phyloP scores from a whole-genome alignment of 306 rosid species.

The Medicago ruthenica region DNA sequence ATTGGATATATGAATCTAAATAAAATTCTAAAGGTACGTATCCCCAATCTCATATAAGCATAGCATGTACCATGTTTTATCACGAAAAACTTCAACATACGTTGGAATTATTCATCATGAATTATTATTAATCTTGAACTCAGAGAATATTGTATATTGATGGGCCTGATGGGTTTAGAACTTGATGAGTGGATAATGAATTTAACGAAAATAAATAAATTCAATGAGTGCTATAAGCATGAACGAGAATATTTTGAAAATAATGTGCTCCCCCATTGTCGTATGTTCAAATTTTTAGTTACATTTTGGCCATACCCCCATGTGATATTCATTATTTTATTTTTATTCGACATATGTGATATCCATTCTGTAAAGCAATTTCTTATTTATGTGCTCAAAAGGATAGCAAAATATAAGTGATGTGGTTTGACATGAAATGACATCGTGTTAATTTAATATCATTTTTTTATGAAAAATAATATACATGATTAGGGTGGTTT shows the following conservation, averaged over 20 bases:
- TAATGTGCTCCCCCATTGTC: slow-evolving; percentile 38
- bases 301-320: slow-evolving; percentile 60
- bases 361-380: slow-evolving; percentile 58
- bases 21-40: slow-evolving; percentile 39
- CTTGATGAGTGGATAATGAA: slow-evolving; percentile 14
- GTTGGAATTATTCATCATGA: no score
- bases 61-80: slow-evolving; percentile 25
- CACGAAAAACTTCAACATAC: not conserved
- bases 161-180: slow-evolving; percentile 37
- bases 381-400: slow-evolving; percentile 35
- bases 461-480: not conserved
- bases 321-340: slow-evolving; percentile 48
- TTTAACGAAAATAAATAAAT: not conserved
- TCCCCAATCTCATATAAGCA: slow-evolving; percentile 41
- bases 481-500: not conserved
- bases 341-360: slow-evolving; percentile 40
- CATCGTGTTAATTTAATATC: slow-evolving; percentile 32
- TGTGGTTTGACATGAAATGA: slow-evolving; percentile 51
- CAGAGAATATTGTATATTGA: not conserved
- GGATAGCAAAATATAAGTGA: slow-evolving; percentile 39
- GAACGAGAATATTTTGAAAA: slow-evolving; percentile 39
- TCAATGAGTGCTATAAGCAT: slow-evolving; percentile 36
- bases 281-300: slow-evolving; percentile 42
- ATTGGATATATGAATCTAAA: slow-evolving; percentile 51
- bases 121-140: slow-evolving; percentile 38